Percentiles rank a stretch among this genome's conserved stretches.
These are phyloP conservation scores for Colletotrichum acutatum DNA, from an alignment of 2,329 filamentous ascomycete genomes.

Conservation along the genomic window DNA sequence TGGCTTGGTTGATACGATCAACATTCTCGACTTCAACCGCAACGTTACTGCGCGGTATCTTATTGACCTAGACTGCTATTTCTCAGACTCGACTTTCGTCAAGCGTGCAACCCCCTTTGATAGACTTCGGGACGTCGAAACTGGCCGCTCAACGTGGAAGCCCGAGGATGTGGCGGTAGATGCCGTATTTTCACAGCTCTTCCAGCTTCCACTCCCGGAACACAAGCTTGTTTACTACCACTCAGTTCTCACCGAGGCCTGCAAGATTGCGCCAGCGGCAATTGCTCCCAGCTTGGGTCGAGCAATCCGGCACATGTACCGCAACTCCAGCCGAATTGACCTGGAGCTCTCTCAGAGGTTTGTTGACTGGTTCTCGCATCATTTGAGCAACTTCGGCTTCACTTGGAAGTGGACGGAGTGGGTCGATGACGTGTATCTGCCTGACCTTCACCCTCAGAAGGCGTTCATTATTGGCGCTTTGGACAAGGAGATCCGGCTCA, in stretches of 20 bases:
- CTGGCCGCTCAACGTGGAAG: slow-evolving; percentile 85
- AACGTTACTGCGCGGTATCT: slow-evolving; percentile 87
- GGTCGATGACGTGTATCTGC: slow-evolving; percentile 84
- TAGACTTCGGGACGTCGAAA: slow-evolving; percentile 77
- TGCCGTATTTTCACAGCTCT: slow-evolving; percentile 94
- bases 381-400: slow-evolving; percentile 98
- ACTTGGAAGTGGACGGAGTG: slow-evolving; percentile 99
- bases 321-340: slow-evolving; percentile 84
- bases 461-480: slow-evolving; percentile 91
- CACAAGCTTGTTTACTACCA: slow-evolving; percentile 98
- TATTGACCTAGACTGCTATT: slow-evolving; percentile 96
- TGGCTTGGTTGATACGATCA: slow-evolving; percentile 90
- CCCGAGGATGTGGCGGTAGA: slow-evolving; percentile 98
- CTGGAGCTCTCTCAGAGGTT: slow-evolving; percentile 88
- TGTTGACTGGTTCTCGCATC: slow-evolving; percentile 97
- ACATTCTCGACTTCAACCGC: slow-evolving; percentile 92
- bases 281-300: slow-evolving; percentile 93
- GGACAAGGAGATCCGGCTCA: slow-evolving; percentile 96
- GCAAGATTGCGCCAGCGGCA: slow-evolving; percentile 95
- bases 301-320: slow-evolving; percentile 92
- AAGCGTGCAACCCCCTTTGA: slow-evolving; percentile 95
- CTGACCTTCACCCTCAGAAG: slow-evolving; percentile 85
- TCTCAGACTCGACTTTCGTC: slow-evolving; percentile 88
- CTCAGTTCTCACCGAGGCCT: slow-evolving; percentile 91
- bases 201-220: slow-evolving; percentile 86